A percentile compares a stretch with the other conserved stretches of the same genome.
These are phyloP conservation scores for Sonneratia alba DNA, from an alignment of 345 rosid genomes.

Conservation along the genomic window DNA sequence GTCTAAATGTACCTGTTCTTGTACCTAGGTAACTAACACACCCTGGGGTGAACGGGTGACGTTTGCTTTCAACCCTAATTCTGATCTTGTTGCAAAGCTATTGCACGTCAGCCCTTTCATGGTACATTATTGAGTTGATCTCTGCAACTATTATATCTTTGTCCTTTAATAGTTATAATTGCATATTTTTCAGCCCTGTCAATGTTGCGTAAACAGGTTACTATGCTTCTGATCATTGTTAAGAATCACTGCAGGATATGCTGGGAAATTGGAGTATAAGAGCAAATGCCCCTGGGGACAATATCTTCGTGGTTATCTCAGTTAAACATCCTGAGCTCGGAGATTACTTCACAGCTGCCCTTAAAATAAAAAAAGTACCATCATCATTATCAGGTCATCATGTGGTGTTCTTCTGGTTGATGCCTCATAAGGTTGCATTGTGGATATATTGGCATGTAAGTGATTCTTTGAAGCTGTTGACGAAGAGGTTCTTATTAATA, in stretches of 20 bases:
- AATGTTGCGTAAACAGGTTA: too few relatives aligned
- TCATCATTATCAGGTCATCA: conserved; percentile 25
- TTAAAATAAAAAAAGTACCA: conserved; percentile 47
- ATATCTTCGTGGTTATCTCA: conserved; percentile 47
- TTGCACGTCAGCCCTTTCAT: conserved; percentile 95
- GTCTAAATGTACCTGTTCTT: conserved; percentile 2
- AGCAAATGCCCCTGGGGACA: conserved; percentile 61
- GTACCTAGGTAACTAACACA: conserved; percentile 73
- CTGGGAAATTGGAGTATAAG: conserved; percentile 67
- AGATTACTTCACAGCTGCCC: conserved; percentile 62
- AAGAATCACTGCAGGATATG: conserved; percentile 57
- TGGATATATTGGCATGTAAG: conserved; percentile 99
- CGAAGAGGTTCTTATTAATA: not conserved
- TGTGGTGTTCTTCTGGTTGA: conserved; percentile 77
- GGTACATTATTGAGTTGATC: conserved; percentile 31
- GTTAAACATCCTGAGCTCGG: conserved; percentile 76
- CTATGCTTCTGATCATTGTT: not conserved
- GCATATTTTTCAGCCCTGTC: too few relatives aligned
- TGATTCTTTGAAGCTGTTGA: conserved; percentile 9
- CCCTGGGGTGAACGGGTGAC: conserved; percentile 90
- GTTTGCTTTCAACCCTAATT: conserved; percentile 68
- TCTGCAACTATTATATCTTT: not conserved
- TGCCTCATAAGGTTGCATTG: conserved; percentile 91
- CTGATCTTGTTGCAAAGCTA: conserved; percentile 79
- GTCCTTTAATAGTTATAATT: not conserved